Evolutionary conservation across 1,284 basidiomycete species (phyloP), one percentile per base, ranked within the genome.

Genomic region (Heliocybe sulcata): DNA sequence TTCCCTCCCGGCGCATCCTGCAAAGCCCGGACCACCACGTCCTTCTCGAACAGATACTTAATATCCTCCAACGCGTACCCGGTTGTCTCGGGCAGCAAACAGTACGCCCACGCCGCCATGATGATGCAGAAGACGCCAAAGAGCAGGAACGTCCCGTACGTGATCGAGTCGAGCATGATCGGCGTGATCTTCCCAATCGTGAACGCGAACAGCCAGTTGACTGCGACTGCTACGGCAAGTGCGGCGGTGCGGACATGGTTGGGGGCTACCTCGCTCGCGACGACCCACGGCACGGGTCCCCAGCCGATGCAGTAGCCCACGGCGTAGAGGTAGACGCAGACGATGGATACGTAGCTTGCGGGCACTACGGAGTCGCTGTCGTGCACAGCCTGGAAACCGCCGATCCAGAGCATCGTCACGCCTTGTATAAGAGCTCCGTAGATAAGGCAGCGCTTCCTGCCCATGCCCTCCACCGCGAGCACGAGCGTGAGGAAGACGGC

Each of bases 321-420:
- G 0, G 73, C 77, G 53, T 79, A 79, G 8, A 78, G 65, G 59
- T 79, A 79, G 16, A 79, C 70, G 1, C 77, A 75, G 29, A 75
- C 60, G 56, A 79, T 71, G 6, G 75, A 78, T 51, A 77, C 73
- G 55, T 80, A 79, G 50, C 75, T 74, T 10, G 76, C 71, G 49
- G 76, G 70, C 19, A 72, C 68, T 49, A 72, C 59, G 25, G 61
- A 65, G 14, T 59, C 51, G 26, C 61, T 56, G 1, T 69, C 66
- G 57, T 78, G 74, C 16, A 78, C 51, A 2, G 65, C 74, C 33
- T 63, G 69, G 60, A 74, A 79, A 11, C 72, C 76, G 11, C 71
- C 77, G 35, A 80, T 76, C 76, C 75, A 80, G 10, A 79, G 66
- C 77, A 79, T 78, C 67, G 65, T 76, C 14, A 66, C 54, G 3